Conservation (phyloP, 371 early-diverging fungal genomes). For the Actinomortierella ambigua region DNA sequence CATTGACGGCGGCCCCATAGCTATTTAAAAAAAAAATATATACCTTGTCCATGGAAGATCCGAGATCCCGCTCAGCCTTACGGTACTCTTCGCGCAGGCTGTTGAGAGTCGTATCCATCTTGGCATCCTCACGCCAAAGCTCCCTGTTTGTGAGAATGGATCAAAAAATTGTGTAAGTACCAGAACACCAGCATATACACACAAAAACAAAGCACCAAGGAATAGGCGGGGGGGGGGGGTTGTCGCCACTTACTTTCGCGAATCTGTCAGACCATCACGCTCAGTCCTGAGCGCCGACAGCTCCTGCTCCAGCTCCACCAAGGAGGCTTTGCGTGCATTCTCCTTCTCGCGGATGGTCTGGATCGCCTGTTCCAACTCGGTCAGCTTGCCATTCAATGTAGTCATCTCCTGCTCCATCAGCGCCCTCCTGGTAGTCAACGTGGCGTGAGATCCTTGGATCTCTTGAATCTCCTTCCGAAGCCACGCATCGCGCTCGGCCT, state of each 20-base stretch:
- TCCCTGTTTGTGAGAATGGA: conserved; percentile 30
- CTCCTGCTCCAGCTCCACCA: conserved; percentile 46
- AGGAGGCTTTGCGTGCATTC: conserved; percentile 39
- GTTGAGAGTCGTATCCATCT: conserved; percentile 68
- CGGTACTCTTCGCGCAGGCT: conserved; percentile 76
- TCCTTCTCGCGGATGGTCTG: conserved; percentile 53
- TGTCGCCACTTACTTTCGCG: conserved; percentile 62
- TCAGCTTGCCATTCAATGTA: conserved; percentile 10
- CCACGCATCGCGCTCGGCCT: conserved; percentile 78
- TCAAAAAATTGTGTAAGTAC: not conserved
- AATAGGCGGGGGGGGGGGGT: not conserved
- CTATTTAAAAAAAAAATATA: not conserved
- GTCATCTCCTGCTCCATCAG: conserved; percentile 9
- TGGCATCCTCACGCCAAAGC: conserved; percentile 92
- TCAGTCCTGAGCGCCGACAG: conserved; percentile 47
- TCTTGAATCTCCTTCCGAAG: conserved; percentile 70
- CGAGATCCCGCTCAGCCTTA: conserved; percentile 74
- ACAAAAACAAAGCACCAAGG: not conserved
- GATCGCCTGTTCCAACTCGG: conserved; percentile 47
- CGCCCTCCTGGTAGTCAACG: conserved; percentile 55
- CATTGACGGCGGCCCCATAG: not conserved
- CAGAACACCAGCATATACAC: not conserved
- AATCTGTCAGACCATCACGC: conserved; percentile 72
- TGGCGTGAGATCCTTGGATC: conserved; percentile 54
- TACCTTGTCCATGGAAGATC: conserved; percentile 81